These are phyloP conservation scores for Nicotiana rustica DNA, from an alignment of 305 asterid genomes.

Conservation along the genomic window DNA sequence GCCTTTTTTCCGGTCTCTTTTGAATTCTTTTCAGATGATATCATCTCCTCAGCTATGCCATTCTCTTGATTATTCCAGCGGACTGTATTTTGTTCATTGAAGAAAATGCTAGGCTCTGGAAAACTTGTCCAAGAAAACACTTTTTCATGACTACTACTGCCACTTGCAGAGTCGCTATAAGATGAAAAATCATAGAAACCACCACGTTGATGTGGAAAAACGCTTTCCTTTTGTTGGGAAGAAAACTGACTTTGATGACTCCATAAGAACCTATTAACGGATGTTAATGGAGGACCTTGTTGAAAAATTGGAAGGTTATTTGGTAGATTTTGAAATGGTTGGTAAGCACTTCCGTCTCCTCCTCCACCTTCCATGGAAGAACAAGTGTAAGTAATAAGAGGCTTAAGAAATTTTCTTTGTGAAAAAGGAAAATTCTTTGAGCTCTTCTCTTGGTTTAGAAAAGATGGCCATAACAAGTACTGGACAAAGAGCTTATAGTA, in stretches of 20 bases:
- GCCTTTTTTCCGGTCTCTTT: slow-evolving; percentile 33
- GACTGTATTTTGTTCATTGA: slow-evolving; percentile 10
- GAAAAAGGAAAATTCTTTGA: slow-evolving; percentile 30
- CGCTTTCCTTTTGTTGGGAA: slow-evolving; percentile 22
- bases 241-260: slow-evolving; percentile 39
- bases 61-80: slow-evolving; percentile 24
- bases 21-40: background rate
- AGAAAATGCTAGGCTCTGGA: slow-evolving; percentile 25
- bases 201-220: slow-evolving; percentile 16
- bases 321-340: slow-evolving; percentile 36
- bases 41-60: slow-evolving; percentile 20
- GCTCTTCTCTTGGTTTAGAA: slow-evolving; percentile 19
- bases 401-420: slow-evolving; percentile 42
- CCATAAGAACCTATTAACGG: slow-evolving; percentile 49
- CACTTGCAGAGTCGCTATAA: background rate
- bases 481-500: slow-evolving; percentile 37
- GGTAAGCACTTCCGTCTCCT: slow-evolving; percentile 40
- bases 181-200: slow-evolving; percentile 29
- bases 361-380: slow-evolving; percentile 57
- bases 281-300: slow-evolving; percentile 47
- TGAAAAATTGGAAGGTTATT: slow-evolving; percentile 42
- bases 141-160: slow-evolving; percentile 31
- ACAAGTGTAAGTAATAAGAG: slow-evolving; percentile 1
- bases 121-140: slow-evolving; percentile 41
- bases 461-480: slow-evolving; percentile 26